These are phyloP conservation scores for Paulownia fortunei DNA, from an alignment of 257 asterid genomes.

Conservation along the genomic window DNA sequence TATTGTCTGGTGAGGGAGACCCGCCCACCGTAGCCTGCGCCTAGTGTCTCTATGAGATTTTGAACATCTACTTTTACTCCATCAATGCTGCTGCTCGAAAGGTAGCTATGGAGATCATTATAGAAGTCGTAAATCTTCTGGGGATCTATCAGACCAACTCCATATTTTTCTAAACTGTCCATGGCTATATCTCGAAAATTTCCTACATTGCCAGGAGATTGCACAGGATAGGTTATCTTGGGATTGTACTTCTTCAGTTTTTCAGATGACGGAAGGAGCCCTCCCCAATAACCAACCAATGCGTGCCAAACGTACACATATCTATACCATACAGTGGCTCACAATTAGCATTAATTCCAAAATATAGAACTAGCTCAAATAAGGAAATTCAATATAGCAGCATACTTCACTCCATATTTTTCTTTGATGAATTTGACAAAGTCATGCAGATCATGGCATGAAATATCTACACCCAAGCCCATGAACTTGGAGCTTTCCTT, in stretches of 20 bases:
- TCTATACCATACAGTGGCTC: conserved; percentile 23
- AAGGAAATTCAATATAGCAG: not conserved
- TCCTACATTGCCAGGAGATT: conserved; percentile 44
- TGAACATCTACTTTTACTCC: conserved; percentile 53
- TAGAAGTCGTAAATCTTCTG: conserved; percentile 39
- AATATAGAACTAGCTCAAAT: no score
- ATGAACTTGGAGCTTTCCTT: conserved; percentile 51
- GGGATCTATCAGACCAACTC: conserved; percentile 45
- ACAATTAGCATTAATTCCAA: not conserved
- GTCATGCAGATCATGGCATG: conserved; percentile 40
- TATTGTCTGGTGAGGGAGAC: conserved; percentile 36
- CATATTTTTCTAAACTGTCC: conserved; percentile 41
- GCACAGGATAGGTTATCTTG: conserved; percentile 36
- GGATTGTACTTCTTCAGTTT: conserved; percentile 45
- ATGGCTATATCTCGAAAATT: conserved; percentile 44
- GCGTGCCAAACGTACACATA: conserved; percentile 51
- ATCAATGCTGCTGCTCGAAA: conserved; percentile 36
- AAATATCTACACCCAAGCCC: conserved; percentile 33
- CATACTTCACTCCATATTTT: conserved; percentile 43
- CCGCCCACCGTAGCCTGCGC: conserved; percentile 48
- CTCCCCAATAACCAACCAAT: conserved; percentile 53
- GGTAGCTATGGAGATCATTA: conserved; percentile 50
- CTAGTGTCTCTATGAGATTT: conserved; percentile 46
- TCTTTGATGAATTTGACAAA: conserved; percentile 45
- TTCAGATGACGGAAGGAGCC: conserved; percentile 39